phyloP scores from a whole-genome alignment of 2,329 filamentous ascomycete species.

The Metarhizium album region DNA sequence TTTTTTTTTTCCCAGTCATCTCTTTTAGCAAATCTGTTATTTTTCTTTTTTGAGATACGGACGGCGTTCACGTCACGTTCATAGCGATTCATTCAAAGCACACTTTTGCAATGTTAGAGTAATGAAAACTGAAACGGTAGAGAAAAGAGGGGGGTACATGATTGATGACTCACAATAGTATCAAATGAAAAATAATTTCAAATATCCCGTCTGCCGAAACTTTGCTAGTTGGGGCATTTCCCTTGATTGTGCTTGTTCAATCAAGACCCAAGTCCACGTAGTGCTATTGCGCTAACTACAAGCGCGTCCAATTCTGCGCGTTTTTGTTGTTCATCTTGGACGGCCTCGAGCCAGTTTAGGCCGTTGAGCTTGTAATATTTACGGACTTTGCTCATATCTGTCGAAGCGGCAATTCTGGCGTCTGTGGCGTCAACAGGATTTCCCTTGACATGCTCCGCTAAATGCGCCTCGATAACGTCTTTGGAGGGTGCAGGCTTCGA shows the following conservation, averaged over 20 bases:
- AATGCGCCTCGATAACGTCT: slow-evolving; percentile 44
- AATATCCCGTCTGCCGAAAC: neutral
- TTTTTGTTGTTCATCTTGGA: slow-evolving; percentile 32
- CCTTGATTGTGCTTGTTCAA: too few species aligned
- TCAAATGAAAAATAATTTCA: neutral
- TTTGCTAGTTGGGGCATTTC: neutral
- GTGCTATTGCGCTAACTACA: slow-evolving; percentile 66
- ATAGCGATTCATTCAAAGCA: slow-evolving; percentile 3
- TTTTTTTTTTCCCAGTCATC: neutral
- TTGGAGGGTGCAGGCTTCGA: slow-evolving; percentile 30
- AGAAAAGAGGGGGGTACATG: neutral
- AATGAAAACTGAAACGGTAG: neutral
- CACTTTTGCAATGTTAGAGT: neutral
- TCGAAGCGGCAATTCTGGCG: slow-evolving; percentile 42
- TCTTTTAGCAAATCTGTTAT: neutral
- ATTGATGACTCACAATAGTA: neutral
- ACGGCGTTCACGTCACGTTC: neutral
- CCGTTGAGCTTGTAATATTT: slow-evolving; percentile 81
- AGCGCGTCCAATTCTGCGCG: slow-evolving; percentile 54
- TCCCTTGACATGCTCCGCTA: slow-evolving; percentile 52
- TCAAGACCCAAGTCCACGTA: slow-evolving; percentile 24
- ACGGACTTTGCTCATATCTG: slow-evolving; percentile 59
- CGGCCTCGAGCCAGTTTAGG: slow-evolving; percentile 36
- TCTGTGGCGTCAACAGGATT: slow-evolving; percentile 49
- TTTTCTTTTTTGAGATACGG: neutral